These are phyloP conservation scores for Allium fistulosum DNA, from an alignment of 106 monocot species.

Conservation along the genomic window DNA sequence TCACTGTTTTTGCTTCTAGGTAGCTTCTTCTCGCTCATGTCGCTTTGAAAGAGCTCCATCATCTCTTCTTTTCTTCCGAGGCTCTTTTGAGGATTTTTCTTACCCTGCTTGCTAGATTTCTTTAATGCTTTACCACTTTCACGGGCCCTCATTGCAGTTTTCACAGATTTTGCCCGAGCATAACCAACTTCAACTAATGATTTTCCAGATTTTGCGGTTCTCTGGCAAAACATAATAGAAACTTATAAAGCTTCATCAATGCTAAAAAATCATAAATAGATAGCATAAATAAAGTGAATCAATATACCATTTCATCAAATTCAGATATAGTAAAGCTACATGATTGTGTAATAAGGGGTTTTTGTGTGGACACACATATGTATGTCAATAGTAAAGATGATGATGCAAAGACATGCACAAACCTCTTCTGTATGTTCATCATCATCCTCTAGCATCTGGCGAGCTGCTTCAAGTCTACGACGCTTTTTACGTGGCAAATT, in stretches of 20 bases:
- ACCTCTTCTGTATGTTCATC: constrained; percentile 36
- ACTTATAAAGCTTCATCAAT: background rate
- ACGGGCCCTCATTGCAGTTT: constrained; percentile 35
- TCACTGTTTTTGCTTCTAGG: constrained; percentile 20
- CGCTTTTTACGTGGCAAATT: constrained; percentile 86
- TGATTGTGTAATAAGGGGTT: background rate
- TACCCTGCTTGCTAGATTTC: constrained; percentile 21
- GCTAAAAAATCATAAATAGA: background rate
- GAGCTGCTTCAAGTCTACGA: constrained; percentile 71
- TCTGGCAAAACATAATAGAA: constrained; percentile 7
- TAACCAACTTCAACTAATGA: constrained; percentile 75
- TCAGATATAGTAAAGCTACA: background rate
- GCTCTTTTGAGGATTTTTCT: no score
- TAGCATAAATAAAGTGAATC: background rate
- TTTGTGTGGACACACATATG: background rate
- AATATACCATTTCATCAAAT: background rate
- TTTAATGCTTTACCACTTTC: constrained; percentile 36
- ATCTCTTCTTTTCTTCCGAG: constrained; percentile 74
- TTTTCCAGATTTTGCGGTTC: constrained; percentile 39
- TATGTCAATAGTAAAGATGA: no score
- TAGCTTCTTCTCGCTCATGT: constrained; percentile 72
- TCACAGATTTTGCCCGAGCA: constrained; percentile 71
- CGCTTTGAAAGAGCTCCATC: constrained; percentile 82
- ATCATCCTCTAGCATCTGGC: constrained; percentile 67
- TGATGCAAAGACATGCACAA: background rate